These are phyloP conservation scores for Exidia glandulosa DNA, from an alignment of 768 basidiomycete species.

Conservation along the genomic window DNA sequence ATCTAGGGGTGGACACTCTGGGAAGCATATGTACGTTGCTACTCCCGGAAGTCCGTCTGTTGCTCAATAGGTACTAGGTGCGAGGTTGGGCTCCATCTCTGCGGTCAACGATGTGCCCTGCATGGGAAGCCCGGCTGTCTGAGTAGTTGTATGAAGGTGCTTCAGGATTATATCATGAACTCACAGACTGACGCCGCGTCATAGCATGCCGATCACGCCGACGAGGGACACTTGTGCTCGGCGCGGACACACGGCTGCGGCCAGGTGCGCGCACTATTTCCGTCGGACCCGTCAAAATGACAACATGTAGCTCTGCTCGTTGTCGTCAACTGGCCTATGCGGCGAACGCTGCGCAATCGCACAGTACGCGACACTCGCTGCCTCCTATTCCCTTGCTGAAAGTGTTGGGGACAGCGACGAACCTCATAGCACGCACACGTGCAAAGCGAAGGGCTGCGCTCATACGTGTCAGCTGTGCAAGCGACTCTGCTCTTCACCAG, in stretches of 20 bases:
- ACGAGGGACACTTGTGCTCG: slow-evolving; percentile 41
- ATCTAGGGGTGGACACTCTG: slow-evolving; percentile 54
- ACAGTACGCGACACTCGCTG: not conserved
- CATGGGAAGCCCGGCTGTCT: slow-evolving; percentile 40
- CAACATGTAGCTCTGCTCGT: not conserved
- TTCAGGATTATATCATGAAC: not conserved
- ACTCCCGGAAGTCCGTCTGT: not conserved
- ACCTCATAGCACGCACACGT: slow-evolving; percentile 35
- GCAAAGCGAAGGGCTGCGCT: slow-evolving; percentile 43
- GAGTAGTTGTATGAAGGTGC: slow-evolving; percentile 39
- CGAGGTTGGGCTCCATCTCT: slow-evolving; percentile 37
- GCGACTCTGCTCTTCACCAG: slow-evolving; percentile 32
- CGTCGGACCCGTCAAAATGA: no score
- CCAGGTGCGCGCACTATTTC: no score
- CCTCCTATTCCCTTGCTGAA: not conserved
- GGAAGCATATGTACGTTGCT: slow-evolving; percentile 38
- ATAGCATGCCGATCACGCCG: slow-evolving; percentile 39
- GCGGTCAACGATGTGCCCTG: slow-evolving; percentile 40
- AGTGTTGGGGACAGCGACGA: slow-evolving; percentile 26
- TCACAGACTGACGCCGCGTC: not conserved
- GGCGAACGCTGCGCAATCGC: slow-evolving; percentile 22
- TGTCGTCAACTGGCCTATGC: slow-evolving; percentile 16
- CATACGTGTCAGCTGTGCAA: slow-evolving; percentile 44
- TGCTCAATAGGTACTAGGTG: slow-evolving; percentile 33
- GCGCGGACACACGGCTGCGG: slow-evolving; percentile 45